Evolutionary conservation across 208 protist genomes (phyloP), one percentile per base, ranked within the genome.

Genomic region (Borovskyia barvae): DNA sequence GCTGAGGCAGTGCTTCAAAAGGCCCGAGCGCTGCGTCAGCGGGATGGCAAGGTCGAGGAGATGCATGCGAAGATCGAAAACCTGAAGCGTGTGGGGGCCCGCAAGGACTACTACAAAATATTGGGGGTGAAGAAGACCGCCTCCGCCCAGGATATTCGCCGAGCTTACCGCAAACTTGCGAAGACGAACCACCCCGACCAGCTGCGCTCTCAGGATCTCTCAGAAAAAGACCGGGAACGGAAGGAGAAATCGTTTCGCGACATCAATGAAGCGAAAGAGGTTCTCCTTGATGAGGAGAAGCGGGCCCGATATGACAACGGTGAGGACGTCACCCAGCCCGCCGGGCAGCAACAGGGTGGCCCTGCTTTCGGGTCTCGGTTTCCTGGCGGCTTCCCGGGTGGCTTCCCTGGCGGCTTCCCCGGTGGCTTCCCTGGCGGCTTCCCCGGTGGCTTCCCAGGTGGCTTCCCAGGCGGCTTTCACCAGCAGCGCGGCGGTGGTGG

Each of bases 101-200:
- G 92, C 22, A 97, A 97, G 61, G 87, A 97, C 57, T 96, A 96
- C 55, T 97, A 97, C 74, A 93, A 93, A 58, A 88, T 97, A 30
- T 61, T 97, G n/a, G 90, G 84, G 4, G 69, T 97, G 15, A 75
- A 80, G 52, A 95, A 90, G 63, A 85, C 77, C 8, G 87, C 94
- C 7, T 68, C 66, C 19, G 28, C 65, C 28, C 40, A 85, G 46
- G 89, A 97, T 35, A 97, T 97, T 19, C 93, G 86, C 11, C 87
- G 87, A 17, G 94, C 89, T 8, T 97, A 97, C 66, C 84, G 89
- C 28, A 87, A 90, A 26, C 77, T 97, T 6, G 87, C 94, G 9
- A 94, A 91, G 58, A 75, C 76, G 47, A 66, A 82, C 25, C 94
- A 97, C 67, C 94, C 94, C 2, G 94, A 97, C 51, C 85, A 94